These are phyloP conservation scores for Thermothielavioides terrestris DNA, from an alignment of 495 filamentous ascomycete genomes.

Conservation along the genomic window DNA sequence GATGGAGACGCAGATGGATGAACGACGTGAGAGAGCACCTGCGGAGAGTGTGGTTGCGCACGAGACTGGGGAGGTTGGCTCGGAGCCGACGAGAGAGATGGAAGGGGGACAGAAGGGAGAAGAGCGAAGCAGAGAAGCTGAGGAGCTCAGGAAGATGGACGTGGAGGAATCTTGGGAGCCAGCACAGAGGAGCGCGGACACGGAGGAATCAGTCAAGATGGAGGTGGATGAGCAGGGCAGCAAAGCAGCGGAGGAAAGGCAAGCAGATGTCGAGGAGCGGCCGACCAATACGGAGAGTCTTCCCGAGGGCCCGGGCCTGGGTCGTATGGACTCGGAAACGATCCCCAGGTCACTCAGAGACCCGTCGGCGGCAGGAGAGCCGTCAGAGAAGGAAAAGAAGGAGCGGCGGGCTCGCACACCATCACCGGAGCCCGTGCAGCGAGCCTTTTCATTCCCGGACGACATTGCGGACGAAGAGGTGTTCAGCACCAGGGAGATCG, in stretches of 20 bases:
- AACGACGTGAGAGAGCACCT: neutral
- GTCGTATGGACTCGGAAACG: slow-evolving; percentile 29
- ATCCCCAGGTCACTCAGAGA: slow-evolving; percentile 23
- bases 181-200: neutral
- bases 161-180: neutral
- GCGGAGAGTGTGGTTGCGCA: neutral
- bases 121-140: neutral
- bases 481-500: slow-evolving; percentile 17
- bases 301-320: slow-evolving; percentile 7
- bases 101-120: neutral
- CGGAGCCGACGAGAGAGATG: neutral
- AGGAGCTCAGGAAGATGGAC: neutral
- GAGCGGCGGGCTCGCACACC: slow-evolving; percentile 12
- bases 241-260: neutral
- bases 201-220: neutral
- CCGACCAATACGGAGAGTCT: neutral
- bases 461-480: slow-evolving; percentile 31
- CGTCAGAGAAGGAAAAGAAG: slow-evolving; percentile 4
- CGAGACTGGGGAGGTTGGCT: neutral
- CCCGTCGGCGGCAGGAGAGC: neutral
- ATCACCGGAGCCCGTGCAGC: slow-evolving; percentile 22
- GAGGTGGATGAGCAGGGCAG: neutral
- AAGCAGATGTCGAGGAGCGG: neutral
- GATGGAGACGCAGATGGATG: neutral
- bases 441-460: slow-evolving; percentile 29